These are phyloP conservation scores for Glycine tomentella DNA, from an alignment of 306 rosid genomes.

Conservation along the genomic window DNA sequence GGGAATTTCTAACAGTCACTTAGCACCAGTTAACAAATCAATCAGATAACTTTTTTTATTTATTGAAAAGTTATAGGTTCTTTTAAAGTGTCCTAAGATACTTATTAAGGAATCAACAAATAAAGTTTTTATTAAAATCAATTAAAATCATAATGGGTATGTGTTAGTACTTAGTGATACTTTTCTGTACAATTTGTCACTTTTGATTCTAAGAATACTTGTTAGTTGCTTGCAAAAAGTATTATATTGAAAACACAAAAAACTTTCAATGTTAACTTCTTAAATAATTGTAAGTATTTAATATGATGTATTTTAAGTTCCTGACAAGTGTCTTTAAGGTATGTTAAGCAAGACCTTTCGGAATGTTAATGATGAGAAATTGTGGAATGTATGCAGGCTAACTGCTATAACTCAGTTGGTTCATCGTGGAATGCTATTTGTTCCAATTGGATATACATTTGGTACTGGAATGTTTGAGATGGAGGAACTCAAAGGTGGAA, in stretches of 20 bases:
- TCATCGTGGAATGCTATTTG: slow-evolving; percentile 85
- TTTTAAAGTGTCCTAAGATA: slow-evolving; percentile 15
- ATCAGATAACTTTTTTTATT: no score
- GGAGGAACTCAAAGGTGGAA: slow-evolving; percentile 79
- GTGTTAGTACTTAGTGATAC: not conserved
- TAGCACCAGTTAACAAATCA: no score
- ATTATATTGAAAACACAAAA: no score
- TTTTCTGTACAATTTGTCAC: no score
- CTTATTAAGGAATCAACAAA: not conserved
- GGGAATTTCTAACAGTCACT: no score
- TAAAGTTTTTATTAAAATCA: not conserved
- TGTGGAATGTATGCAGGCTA: slow-evolving; percentile 49
- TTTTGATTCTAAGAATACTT: no score
- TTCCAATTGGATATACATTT: slow-evolving; percentile 84
- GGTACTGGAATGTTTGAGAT: slow-evolving; percentile 90
- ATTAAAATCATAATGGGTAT: no score
- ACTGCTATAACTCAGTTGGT: slow-evolving; percentile 86
- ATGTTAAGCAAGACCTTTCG: not conserved
- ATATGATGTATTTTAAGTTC: not conserved
- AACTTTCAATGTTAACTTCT: no score
- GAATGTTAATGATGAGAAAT: not conserved
- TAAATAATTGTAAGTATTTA: no score
- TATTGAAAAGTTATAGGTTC: not conserved
- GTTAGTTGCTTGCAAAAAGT: no score
- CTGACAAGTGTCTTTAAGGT: not conserved